Percentiles rank a stretch among this genome's conserved stretches.
phyloP scores from a whole-genome alignment of 1,284 basidiomycete species.

The Sanghuangporus weigelae region DNA sequence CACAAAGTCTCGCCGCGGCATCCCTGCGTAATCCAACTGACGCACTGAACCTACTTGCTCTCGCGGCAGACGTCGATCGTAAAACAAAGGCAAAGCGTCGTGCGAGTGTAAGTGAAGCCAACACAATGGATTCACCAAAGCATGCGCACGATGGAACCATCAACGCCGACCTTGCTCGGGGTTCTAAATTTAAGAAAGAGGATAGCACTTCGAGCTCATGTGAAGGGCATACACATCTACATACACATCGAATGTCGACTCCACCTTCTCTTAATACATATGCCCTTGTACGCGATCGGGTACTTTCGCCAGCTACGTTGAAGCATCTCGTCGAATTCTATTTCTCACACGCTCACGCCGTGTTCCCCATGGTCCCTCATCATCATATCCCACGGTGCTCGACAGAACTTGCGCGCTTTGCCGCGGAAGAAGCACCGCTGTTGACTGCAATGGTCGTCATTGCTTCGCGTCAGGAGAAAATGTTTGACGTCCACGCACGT shows the following conservation, averaged over 20 bases:
- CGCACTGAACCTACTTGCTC: conserved; percentile 17
- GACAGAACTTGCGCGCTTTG: conserved; percentile 31
- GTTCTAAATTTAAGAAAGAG: not conserved
- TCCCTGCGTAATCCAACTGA: conserved; percentile 18
- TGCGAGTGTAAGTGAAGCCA: not conserved
- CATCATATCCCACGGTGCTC: conserved; percentile 30
- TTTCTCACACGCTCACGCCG: conserved; percentile 34
- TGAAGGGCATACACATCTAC: conserved; percentile 1
- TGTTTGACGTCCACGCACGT: conserved; percentile 13
- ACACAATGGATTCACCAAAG: not conserved
- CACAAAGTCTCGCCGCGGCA: conserved; percentile 16
- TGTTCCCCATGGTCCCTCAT: conserved; percentile 36
- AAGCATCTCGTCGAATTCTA: conserved; percentile 29
- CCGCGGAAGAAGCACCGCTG: conserved; percentile 32
- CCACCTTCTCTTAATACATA: conserved; percentile 25
- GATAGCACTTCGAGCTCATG: not conserved
- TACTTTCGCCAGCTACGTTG: conserved; percentile 28
- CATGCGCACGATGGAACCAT: not conserved
- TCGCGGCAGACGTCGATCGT: conserved; percentile 17
- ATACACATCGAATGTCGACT: not conserved
- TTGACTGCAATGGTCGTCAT: conserved; percentile 35
- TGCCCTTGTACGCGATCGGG: conserved; percentile 31
- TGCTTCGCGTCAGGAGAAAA: conserved; percentile 26
- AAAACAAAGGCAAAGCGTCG: conserved; percentile 11
- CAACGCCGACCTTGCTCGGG: not conserved